Evolutionary conservation across 2,329 filamentous ascomycete species (phyloP).

Genomic region (Talaromyces sp.): DNA sequence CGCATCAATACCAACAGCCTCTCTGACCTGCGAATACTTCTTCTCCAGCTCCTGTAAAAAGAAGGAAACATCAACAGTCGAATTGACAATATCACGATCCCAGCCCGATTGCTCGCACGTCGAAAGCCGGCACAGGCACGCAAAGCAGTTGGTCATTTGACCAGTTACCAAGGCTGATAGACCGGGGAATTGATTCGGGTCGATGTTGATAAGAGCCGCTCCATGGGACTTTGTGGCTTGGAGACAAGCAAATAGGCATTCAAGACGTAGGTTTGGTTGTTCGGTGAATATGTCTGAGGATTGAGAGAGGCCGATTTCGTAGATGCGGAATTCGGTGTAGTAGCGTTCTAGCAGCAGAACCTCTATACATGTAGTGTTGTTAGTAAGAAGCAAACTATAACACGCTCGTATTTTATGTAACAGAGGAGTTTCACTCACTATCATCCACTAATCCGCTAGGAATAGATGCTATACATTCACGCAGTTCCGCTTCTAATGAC

Average conservation of each 20-base stretch:
- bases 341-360: not conserved
- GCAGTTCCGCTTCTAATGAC: constrained; percentile 1
- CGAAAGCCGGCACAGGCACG: not conserved
- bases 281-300: not conserved
- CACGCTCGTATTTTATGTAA: not conserved
- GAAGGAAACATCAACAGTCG: not conserved
- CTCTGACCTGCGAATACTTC: not conserved
- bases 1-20: not conserved
- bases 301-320: constrained; percentile 10
- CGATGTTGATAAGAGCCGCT: not conserved
- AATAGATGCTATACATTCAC: not conserved
- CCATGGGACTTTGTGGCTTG: constrained; percentile 1
- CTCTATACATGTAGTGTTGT: not conserved
- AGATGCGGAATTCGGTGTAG: constrained; percentile 3
- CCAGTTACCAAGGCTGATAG: not conserved
- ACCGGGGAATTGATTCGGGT: not conserved
- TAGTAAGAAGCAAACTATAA: not conserved
- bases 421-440: not conserved
- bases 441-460: not conserved
- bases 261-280: not conserved
- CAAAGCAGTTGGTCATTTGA: not conserved
- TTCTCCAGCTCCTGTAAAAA: not conserved
- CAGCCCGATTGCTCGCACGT: constrained; percentile 4
- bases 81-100: constrained; percentile 1
- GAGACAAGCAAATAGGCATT: constrained; percentile 1